These are phyloP conservation scores for Brasilioporus rufonigricans DNA, from an alignment of 768 basidiomycete species.

Conservation along the genomic window DNA sequence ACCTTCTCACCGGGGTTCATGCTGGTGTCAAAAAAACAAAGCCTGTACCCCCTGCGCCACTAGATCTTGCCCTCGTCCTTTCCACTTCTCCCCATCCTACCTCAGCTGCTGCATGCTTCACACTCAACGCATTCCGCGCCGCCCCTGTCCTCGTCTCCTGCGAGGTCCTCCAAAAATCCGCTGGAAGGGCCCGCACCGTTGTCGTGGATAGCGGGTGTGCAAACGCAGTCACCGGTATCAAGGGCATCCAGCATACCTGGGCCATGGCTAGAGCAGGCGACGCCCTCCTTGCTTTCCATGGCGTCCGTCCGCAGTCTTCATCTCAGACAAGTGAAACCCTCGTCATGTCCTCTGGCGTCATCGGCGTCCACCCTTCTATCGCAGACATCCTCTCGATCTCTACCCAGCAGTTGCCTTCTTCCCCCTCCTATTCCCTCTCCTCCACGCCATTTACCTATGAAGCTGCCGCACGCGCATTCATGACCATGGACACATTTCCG, in stretches of 20 bases:
- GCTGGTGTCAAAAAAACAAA: too few relatives aligned
- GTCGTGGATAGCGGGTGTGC: constrained; percentile 97
- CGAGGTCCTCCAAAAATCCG: constrained; percentile 62
- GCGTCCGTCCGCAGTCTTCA: constrained; percentile 9
- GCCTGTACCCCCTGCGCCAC: too few relatives aligned
- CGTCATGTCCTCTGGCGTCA: constrained; percentile 98
- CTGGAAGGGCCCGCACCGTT: constrained; percentile 74
- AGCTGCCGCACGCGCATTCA: too few relatives aligned
- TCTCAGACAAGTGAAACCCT: constrained; percentile 56
- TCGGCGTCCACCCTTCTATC: constrained; percentile 91
- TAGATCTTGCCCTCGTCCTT: too few relatives aligned
- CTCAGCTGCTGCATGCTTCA: constrained; percentile 90
- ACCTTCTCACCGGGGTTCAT: too few relatives aligned
- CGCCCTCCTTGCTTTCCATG: constrained; percentile 46
- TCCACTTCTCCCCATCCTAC: too few relatives aligned
- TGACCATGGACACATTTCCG: constrained; percentile 99
- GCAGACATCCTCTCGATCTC: constrained; percentile 72
- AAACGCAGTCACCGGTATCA: constrained; percentile 93
- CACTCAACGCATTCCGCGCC: constrained; percentile 94
- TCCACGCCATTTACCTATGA: constrained; percentile 72
- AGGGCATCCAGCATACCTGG: constrained; percentile 90
- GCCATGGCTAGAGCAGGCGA: constrained; percentile 82
- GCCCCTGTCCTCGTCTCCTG: constrained; percentile 90
- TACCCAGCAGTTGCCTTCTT: constrained; percentile 40
- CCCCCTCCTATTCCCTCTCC: constrained; percentile 46